phyloP scores from a whole-genome alignment of 2,329 filamentous ascomycete species.

The Penicillium rolfsii region DNA sequence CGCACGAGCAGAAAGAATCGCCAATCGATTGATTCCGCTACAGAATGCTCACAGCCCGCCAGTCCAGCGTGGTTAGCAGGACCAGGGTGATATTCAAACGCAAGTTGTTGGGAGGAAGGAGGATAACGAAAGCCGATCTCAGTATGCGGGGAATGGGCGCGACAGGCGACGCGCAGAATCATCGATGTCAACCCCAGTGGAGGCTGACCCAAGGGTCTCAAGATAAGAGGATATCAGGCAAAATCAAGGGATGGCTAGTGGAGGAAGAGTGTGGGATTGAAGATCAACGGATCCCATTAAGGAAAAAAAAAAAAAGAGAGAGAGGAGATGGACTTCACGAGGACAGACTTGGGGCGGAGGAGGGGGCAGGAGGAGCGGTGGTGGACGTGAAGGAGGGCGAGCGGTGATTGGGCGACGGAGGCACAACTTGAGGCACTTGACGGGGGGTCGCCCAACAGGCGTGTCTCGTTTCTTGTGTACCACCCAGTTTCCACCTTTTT shows the following conservation, averaged over 20 bases:
- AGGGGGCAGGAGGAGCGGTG: conserved; percentile 10
- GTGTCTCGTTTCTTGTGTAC: background rate
- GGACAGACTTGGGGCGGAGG: conserved; percentile 15
- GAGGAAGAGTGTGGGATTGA: conserved; percentile 8
- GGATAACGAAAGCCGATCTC: conserved; percentile 25
- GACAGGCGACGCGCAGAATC: conserved; percentile 31
- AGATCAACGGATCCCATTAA: conserved; percentile 5
- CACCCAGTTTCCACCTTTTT: background rate
- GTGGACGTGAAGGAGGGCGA: conserved; percentile 17
- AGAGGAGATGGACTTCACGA: conserved; percentile 2
- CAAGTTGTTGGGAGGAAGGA: conserved; percentile 15
- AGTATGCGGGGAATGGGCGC: conserved; percentile 30
- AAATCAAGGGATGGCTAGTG: conserved; percentile 3
- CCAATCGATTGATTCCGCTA: conserved; percentile 16
- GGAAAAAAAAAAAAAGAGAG: conserved; percentile 11
- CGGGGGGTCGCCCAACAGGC: conserved; percentile 13
- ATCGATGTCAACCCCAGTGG: conserved; percentile 27
- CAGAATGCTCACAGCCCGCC: background rate
- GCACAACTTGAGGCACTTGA: conserved; percentile 12
- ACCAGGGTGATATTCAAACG: conserved; percentile 8
- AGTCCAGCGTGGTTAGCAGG: background rate
- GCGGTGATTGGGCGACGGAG: conserved; percentile 32
- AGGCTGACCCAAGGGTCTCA: conserved; percentile 16
- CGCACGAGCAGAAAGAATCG: conserved; percentile 22
- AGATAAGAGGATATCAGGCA: background rate